Conservation (phyloP, 208 protist species). For the Leishmania tarentolae region DNA sequence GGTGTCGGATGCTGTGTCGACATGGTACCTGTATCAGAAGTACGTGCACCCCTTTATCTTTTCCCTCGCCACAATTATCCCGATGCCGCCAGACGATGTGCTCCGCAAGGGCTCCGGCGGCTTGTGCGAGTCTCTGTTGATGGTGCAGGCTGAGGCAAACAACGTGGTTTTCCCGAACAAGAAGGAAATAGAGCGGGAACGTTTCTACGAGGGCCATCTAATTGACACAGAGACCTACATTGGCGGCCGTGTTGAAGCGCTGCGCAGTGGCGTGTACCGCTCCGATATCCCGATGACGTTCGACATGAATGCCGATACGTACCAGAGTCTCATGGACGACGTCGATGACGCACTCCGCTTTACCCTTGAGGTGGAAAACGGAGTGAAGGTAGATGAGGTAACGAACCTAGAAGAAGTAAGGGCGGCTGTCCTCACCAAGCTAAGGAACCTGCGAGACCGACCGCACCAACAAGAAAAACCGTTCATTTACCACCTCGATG, state of each 20-base stretch:
- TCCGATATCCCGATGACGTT: conserved; percentile 97
- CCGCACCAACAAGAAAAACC: conserved; percentile 89
- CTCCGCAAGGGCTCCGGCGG: conserved; percentile 99
- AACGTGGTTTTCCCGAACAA: conserved; percentile 99
- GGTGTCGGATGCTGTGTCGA: conserved; percentile 99
- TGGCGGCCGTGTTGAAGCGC: conserved; percentile 95
- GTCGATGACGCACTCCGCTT: conserved; percentile 94
- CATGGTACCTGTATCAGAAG: conserved; percentile 99
- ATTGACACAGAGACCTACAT: conserved; percentile 99
- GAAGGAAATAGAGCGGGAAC: conserved; percentile 86
- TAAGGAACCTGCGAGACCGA: conserved; percentile 87
- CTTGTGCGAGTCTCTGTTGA: conserved; percentile 99
- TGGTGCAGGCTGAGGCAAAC: conserved; percentile 97
- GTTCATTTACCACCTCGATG: conserved; percentile 99
- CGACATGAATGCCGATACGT: conserved; percentile 88
- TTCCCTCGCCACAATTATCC: conserved; percentile 99
- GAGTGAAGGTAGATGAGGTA: conserved; percentile 87
- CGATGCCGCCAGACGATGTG: conserved; percentile 98
- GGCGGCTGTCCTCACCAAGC: conserved; percentile 64
- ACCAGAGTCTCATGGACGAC: conserved; percentile 94
- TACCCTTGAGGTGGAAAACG: conserved; percentile 90
- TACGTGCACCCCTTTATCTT: conserved; percentile 99
- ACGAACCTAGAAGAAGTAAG: conserved; percentile 94
- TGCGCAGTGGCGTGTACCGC: conserved; percentile 97
- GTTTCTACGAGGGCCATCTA: conserved; percentile 97